Base-by-base conservation (phyloP, 169 alveolate species). In the Plasmodium reichenowi region DNA sequence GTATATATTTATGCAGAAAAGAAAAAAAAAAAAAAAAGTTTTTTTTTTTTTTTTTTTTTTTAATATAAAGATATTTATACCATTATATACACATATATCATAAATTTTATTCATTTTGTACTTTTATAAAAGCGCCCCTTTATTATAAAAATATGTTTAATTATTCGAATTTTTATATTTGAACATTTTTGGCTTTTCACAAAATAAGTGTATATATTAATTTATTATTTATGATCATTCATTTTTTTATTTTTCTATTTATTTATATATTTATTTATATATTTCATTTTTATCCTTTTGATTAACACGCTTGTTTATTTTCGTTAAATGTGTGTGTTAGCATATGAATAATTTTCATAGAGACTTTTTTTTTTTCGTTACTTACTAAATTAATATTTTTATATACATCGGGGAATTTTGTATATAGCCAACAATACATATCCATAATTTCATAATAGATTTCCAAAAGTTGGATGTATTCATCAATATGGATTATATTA, bases 341-440 rank as follows among this genome's bases (percentile, higher is more conserved):
- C 66, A 66, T 58, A n/a, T 66, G n/a, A 29, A 78, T 50, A 66
- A 78, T 63, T 78, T 68, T 60, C 26, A 12, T 78, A 29, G 89
- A 63, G 17, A 78, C 68, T 54, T 59, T 78, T 50, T 78, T 78
- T 78, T 78, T 78, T 78, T 52, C 62, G 78, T 78, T 70, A 32
- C 50, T 78, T 52, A 78, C 80, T 43, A 59, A 64, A 64, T 78
- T 54, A 4, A 78, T 78, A 45, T 66, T 78, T 78, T 43, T 66
- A 52, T 78, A 78, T 47, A 78, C 38, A 7, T 59, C 38, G 0
- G 89, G 89, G 47, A 78, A 78, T 71, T 78, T 78, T 50, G 78
- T 78, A 48, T 78, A 29, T 32, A 78, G 38, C 89, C 89, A 78
- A 76, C 72, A 78, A 59, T 64, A 78, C 45, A 78, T 59, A 71